These are phyloP conservation scores for Salix dunnii DNA, from an alignment of 345 rosid genomes.

Conservation along the genomic window DNA sequence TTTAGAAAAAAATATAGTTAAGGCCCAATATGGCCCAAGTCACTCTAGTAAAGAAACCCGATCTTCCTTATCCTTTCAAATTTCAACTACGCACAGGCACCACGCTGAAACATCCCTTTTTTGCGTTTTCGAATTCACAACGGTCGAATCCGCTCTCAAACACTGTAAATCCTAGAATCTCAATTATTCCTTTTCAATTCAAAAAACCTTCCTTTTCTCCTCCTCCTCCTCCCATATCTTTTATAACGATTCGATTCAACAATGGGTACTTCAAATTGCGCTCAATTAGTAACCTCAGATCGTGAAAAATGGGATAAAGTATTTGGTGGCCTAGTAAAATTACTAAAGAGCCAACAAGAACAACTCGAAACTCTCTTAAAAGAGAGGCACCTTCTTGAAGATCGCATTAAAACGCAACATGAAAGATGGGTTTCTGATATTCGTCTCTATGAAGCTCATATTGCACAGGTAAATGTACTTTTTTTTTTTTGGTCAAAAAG, in stretches of 20 bases:
- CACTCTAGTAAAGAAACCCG: not conserved
- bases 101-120: conserved; percentile 6
- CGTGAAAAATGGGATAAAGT: conserved; percentile 58
- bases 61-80: conserved; percentile 9
- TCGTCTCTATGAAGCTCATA: conserved; percentile 40
- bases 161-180: not conserved
- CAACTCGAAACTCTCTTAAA: conserved; percentile 55
- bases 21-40: not conserved
- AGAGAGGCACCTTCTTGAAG: conserved; percentile 62
- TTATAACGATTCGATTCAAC: not conserved
- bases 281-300: conserved; percentile 29
- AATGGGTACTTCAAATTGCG: conserved; percentile 29
- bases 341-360: conserved; percentile 53
- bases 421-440: conserved; percentile 48
- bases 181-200: not conserved
- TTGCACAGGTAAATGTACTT: conserved; percentile 41
- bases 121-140: not conserved
- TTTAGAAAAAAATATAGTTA: too few species aligned
- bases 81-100: conserved; percentile 19
- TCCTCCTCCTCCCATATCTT: not conserved
- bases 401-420: conserved; percentile 39
- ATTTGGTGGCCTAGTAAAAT: conserved; percentile 44
- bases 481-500: not conserved
- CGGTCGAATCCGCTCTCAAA: conserved; percentile 17
- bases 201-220: not conserved